These are phyloP conservation scores for Jatropha curcas DNA, from an alignment of 345 rosid genomes.

Conservation along the genomic window DNA sequence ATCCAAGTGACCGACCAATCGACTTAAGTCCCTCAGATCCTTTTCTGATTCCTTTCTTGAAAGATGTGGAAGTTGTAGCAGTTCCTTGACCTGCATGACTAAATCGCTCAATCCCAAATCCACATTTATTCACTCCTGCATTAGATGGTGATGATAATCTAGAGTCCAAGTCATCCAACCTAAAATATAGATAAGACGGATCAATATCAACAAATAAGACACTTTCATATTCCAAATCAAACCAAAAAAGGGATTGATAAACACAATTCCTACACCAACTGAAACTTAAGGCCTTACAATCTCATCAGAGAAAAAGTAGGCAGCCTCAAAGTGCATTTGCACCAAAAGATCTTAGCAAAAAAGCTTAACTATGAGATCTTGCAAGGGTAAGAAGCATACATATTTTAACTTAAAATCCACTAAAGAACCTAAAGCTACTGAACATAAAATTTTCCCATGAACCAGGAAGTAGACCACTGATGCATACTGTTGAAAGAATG, in stretches of 20 bases:
- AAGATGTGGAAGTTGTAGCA: slow-evolving; percentile 62
- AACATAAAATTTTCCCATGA: background rate
- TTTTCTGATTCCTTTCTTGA: slow-evolving; percentile 68
- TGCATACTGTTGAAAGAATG: background rate
- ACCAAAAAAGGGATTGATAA: background rate
- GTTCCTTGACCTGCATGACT: slow-evolving; percentile 41
- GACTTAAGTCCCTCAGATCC: slow-evolving; percentile 96
- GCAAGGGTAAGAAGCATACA: background rate
- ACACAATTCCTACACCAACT: background rate
- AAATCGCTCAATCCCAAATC: slow-evolving; percentile 68
- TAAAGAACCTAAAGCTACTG: background rate
- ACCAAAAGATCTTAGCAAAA: background rate
- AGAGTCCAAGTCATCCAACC: slow-evolving; percentile 97
- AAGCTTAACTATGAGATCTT: background rate
- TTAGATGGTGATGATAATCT: slow-evolving; percentile 70
- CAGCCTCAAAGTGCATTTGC: background rate
- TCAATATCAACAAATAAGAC: slow-evolving; percentile 7
- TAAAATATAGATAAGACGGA: slow-evolving; percentile 29
- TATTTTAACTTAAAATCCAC: too few species aligned
- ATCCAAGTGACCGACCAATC: slow-evolving; percentile 82
- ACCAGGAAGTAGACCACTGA: background rate
- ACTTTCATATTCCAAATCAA: background rate
- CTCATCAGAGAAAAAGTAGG: background rate
- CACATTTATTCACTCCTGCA: slow-evolving; percentile 57
- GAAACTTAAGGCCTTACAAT: background rate